These are phyloP conservation scores for Camelina neglecta DNA, from an alignment of 345 rosid species.

Conservation along the genomic window DNA sequence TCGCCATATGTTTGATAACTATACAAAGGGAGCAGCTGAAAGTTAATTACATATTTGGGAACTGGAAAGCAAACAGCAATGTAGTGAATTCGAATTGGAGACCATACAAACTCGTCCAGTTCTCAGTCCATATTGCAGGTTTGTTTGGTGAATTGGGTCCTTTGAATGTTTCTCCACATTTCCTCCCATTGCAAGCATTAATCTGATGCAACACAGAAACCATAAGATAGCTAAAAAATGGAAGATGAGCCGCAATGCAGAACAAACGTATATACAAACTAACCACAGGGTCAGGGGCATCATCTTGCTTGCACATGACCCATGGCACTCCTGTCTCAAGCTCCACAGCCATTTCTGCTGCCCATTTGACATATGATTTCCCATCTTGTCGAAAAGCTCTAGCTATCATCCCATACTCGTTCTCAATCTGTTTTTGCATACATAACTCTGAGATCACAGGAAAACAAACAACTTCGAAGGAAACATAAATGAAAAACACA, in stretches of 20 bases:
- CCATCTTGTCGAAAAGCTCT: constrained; percentile 61
- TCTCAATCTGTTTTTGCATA: constrained; percentile 61
- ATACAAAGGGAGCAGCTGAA: constrained; percentile 28
- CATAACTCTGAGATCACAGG: not conserved
- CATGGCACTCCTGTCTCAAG: constrained; percentile 86
- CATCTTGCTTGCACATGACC: constrained; percentile 89
- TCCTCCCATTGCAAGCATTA: constrained; percentile 79
- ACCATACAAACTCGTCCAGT: constrained; percentile 83
- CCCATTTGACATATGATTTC: constrained; percentile 69
- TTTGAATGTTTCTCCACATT: constrained; percentile 76
- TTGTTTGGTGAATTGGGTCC: constrained; percentile 85
- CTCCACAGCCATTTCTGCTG: constrained; percentile 70
- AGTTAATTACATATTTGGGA: not conserved
- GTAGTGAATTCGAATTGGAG: not conserved
- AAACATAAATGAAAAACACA: not conserved
- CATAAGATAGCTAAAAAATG: not conserved
- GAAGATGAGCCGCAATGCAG: constrained; percentile 7
- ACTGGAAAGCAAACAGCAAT: constrained; percentile 16
- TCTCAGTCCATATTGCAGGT: constrained; percentile 91
- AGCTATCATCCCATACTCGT: constrained; percentile 69
- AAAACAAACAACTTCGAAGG: constrained; percentile 1
- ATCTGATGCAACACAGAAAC: constrained; percentile 50
- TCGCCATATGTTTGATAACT: constrained; percentile 72
- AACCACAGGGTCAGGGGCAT: constrained; percentile 90
- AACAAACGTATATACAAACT: constrained; percentile 30